A percentile compares a stretch with the other conserved stretches of the same genome.
phyloP scores from a whole-genome alignment of 768 basidiomycete species.

The Sarcodon aspratus region DNA sequence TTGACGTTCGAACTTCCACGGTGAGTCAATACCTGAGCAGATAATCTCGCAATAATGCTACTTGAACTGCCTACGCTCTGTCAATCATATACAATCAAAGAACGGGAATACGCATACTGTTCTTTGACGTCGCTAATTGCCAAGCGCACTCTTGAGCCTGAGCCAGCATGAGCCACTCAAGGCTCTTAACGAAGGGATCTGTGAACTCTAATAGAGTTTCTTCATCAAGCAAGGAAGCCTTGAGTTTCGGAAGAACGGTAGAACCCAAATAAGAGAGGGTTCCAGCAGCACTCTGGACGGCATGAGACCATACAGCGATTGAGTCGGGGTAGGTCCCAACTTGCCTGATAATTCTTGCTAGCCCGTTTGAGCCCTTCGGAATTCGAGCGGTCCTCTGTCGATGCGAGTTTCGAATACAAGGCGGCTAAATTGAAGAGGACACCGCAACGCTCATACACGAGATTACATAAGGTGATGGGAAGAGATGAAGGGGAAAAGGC shows the following conservation, averaged over 20 bases:
- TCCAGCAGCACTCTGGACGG: constrained; percentile 55
- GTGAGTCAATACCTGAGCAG: constrained; percentile 41
- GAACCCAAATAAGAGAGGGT: constrained; percentile 49
- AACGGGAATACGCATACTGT: constrained; percentile 17
- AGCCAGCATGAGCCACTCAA: constrained; percentile 76
- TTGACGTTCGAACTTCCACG: not conserved
- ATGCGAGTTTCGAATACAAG: constrained; percentile 74
- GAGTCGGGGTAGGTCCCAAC: constrained; percentile 1
- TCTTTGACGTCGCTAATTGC: constrained; percentile 79
- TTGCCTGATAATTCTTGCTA: constrained; percentile 57
- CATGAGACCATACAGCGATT: not conserved
- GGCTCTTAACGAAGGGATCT: constrained; percentile 39
- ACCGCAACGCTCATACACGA: constrained; percentile 74
- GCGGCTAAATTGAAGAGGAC: constrained; percentile 82
- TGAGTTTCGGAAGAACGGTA: constrained; percentile 41
- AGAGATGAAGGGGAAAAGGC: constrained; percentile 47
- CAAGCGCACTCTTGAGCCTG: constrained; percentile 97
- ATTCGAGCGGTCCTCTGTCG: constrained; percentile 53
- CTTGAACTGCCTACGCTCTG: constrained; percentile 48
- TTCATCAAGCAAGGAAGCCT: constrained; percentile 31
- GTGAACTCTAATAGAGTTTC: constrained; percentile 60
- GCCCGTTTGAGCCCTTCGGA: constrained; percentile 81
- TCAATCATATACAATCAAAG: not conserved
- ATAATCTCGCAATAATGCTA: constrained; percentile 71
- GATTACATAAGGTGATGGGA: constrained; percentile 55